Base-by-base conservation (phyloP, 495 filamentous ascomycete species). In the Daldinia bambusicola region DNA sequence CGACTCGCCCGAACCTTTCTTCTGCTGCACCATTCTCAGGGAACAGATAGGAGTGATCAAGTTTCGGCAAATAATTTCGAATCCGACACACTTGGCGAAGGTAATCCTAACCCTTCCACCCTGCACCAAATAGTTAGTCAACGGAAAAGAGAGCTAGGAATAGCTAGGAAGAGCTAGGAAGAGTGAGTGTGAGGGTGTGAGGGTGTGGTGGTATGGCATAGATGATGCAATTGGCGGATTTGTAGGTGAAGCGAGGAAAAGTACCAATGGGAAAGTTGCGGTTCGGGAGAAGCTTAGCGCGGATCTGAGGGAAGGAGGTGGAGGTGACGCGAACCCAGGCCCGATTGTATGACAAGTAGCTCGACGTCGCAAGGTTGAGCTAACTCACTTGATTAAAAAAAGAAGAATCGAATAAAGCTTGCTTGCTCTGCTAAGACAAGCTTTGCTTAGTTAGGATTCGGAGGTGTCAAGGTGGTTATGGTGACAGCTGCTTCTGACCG, bases 11-110 rank as follows among this genome's bases (percentile, higher is more conserved):
- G 81, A 77, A 66, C 77, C 74, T 69, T 85, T 86, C 67, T 86
- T 84, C 62, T 89, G 88, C 78, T 90, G 89, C 32, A 92, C 92
- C 93, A 94, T 95, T 83, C 92, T 96, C 64, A 97, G 85, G 61
- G 87, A 80, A 76, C 92, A 92, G 53, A 84, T 84, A 14, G 88
- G 81, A 60, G 90, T 85, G 56, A 82, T 84, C 16, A 85, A 87
- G 41, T 87, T 87, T 45, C 85, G 87, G 76, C 91, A 91, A 63
- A 89, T 86, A 69, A 92, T 92, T 45, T 88, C 88, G 79, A 89
- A 95, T 69, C 89, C 87, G 62, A 93, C 91, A 65, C 90, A 90
- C 72, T 82, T 88, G 71, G 87, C 88, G 13, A 91, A 85, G 13
- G 88, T 91, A 70, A 97, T 82, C 31, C 86, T 88, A 58, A 91